Percentiles rank a stretch among this genome's conserved stretches.
These are phyloP conservation scores for Solanum hybrid DNA, from an alignment of 305 asterid genomes.

Conservation along the genomic window DNA sequence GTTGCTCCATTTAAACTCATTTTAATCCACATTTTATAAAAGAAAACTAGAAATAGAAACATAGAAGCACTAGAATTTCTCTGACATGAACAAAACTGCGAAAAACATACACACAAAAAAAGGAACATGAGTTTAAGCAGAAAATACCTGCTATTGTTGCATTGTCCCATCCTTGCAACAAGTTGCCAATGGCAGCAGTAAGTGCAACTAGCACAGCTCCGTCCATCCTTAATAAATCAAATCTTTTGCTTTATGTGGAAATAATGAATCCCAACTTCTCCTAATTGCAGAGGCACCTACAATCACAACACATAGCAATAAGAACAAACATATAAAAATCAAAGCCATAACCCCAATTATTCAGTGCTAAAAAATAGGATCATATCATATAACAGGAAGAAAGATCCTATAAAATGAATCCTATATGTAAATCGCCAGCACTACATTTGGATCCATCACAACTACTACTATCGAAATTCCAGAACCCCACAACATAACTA, in stretches of 20 bases:
- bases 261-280: neutral
- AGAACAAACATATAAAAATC: neutral
- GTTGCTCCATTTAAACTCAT: neutral
- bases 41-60: neutral
- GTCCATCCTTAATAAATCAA: constrained; percentile 26
- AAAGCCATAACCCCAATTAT: neutral
- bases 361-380: neutral
- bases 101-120: neutral
- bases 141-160: constrained; percentile 76
- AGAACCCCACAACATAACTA: neutral
- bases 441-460: neutral
- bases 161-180: constrained; percentile 95
- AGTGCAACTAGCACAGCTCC: constrained; percentile 75
- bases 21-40: neutral
- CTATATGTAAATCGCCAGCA: neutral
- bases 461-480: neutral
- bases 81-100: neutral
- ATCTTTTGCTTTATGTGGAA: neutral
- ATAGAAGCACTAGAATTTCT: neutral
- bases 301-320: neutral
- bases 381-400: neutral
- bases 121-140: neutral
- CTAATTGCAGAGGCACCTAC: neutral
- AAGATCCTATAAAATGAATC: neutral
- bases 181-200: constrained; percentile 73